Conservation (phyloP, 2,329 filamentous ascomycete species). For the Didymella segeticola region DNA sequence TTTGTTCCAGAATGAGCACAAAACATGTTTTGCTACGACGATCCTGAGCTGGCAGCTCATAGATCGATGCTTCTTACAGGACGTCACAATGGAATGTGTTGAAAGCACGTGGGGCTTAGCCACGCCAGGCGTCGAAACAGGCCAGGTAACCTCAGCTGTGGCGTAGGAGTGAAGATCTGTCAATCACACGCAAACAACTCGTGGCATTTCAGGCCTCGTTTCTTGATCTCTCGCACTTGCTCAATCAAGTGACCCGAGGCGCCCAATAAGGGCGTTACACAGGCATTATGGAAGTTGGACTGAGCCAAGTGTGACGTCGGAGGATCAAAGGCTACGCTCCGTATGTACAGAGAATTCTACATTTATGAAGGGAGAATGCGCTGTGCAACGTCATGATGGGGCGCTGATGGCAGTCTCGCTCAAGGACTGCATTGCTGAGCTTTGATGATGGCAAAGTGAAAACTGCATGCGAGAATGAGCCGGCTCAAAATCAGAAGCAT, state of each 20-base stretch:
- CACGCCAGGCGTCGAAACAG: constrained; percentile 31
- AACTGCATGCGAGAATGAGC: constrained; percentile 8
- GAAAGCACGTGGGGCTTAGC: constrained; percentile 24
- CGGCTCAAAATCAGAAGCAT: background rate
- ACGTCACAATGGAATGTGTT: constrained; percentile 19
- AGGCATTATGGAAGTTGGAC: constrained; percentile 3
- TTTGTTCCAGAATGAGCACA: background rate
- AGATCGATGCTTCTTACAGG: constrained; percentile 4
- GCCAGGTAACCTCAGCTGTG: constrained; percentile 12
- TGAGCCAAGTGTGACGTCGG: constrained; percentile 20
- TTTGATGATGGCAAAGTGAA: constrained; percentile 14
- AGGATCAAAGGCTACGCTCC: background rate
- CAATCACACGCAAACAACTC: background rate
- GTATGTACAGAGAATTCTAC: background rate
- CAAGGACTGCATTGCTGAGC: constrained; percentile 14
- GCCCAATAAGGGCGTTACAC: constrained; percentile 2
- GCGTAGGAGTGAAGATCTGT: constrained; percentile 12
- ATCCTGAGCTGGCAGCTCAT: background rate
- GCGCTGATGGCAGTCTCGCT: constrained; percentile 11
- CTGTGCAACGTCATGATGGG: constrained; percentile 21
- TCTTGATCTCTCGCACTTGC: constrained; percentile 9
- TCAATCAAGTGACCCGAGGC: constrained; percentile 19
- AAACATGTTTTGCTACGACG: background rate
- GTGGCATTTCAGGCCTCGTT: constrained; percentile 6
- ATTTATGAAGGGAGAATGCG: background rate